Evolutionary conservation across 2,329 filamentous ascomycete genomes (phyloP), one percentile per base, ranked within the genome.

Genomic region (Tetracladium maxilliforme): DNA sequence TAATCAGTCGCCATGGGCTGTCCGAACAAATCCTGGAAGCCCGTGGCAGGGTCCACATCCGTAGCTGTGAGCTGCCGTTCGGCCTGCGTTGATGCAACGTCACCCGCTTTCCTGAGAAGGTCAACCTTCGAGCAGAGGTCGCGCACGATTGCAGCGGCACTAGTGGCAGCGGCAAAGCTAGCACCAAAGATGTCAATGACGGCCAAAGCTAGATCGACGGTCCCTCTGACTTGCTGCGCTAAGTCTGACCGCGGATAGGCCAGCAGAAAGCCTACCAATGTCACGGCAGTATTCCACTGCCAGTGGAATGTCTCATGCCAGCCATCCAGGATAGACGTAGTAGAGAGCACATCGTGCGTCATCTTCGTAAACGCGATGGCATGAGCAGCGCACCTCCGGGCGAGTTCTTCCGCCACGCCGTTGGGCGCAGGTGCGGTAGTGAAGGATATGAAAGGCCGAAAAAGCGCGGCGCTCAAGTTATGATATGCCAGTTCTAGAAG

Each of bases 401-500:
- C 44, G 10, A 42, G 34, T 4, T 33, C 25, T 5, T 52, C 43
- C 3, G 41, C 33, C 4, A 37, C 23, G 5, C 43, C 30, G 5
- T 21, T 37, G 7, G 14, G 19, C 7, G 34, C 33, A 14, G 28
- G 22, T 5, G 27, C 14, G 9, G 29, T 19, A 6, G 29, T 19
- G 19, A 58, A 58, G 9, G 39, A 41, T 23, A 58, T 51, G 16
- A 56, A 53, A 0, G 49, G 47, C 7, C 54, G 45, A 25, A 47
- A 51, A 3, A 58, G 38, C 28, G 48, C 48, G 10, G 49, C 42
- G 16, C 29, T 39, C 3, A 56, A 33, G 15, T 48, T 47, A 29
- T 59, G 55, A 24, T 59, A 60, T 13, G 50, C 37, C 1, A 58
- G 34, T 29, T 61, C 56, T 2, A 61, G 41, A 5, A 53, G 36